These are phyloP conservation scores for Chloromonas sp. DNA, from an alignment of 163 green algal genomes.

Conservation along the genomic window DNA sequence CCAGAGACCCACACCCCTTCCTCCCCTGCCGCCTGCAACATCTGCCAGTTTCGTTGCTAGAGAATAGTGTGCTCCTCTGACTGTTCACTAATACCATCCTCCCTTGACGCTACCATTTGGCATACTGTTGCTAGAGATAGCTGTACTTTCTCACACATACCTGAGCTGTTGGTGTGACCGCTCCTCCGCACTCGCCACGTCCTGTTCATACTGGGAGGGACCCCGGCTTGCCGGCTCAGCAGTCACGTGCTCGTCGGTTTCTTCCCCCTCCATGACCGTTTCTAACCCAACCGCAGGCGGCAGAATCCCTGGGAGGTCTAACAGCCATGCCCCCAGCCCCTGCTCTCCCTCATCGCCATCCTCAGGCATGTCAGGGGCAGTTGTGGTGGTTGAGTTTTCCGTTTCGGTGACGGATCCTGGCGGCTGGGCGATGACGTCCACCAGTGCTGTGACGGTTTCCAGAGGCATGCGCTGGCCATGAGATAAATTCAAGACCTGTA, in stretches of 20 bases:
- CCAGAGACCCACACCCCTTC: no score
- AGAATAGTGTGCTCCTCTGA: no score
- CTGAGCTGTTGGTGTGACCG: neutral
- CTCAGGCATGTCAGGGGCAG: neutral
- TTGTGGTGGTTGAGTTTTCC: no score
- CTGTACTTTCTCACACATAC: neutral
- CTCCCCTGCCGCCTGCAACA: no score
- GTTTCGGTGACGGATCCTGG: neutral
- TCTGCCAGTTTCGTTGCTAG: no score
- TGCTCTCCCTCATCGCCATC: neutral
- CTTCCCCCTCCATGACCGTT: neutral
- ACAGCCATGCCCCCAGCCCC: conserved; percentile 5
- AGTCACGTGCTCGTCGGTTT: neutral
- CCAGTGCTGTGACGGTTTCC: conserved; percentile 21
- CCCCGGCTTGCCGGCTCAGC: conserved; percentile 7
- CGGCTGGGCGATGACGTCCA: neutral
- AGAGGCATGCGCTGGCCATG: conserved; percentile 14
- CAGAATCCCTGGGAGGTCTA: conserved; percentile 12
- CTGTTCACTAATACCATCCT: no score
- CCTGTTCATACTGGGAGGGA: conserved; percentile 2
- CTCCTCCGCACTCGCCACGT: conserved; percentile 1
- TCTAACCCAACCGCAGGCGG: conserved; percentile 8
- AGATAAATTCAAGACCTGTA: neutral
- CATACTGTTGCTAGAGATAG: no score
- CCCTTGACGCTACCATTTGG: no score